These are phyloP conservation scores for Hypoxylon sp. DNA, from an alignment of 2,329 filamentous ascomycete species.

Conservation along the genomic window DNA sequence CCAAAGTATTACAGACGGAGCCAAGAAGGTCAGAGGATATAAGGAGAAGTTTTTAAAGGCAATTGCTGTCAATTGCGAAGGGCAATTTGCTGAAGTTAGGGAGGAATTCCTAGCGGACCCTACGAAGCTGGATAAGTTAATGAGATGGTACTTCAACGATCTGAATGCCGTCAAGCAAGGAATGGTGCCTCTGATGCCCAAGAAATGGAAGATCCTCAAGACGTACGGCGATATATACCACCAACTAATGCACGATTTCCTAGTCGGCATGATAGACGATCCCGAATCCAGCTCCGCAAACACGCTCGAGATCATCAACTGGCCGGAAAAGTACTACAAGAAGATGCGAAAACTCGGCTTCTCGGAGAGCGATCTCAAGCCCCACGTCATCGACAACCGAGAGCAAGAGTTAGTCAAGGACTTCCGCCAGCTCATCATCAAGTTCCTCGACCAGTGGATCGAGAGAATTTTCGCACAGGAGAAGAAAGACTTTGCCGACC, in stretches of 20 bases:
- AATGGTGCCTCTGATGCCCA: slow-evolving; percentile 92
- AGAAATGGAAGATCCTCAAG: slow-evolving; percentile 95
- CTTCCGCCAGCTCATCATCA: slow-evolving; percentile 95
- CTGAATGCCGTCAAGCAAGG: slow-evolving; percentile 94
- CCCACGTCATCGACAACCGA: slow-evolving; percentile 91
- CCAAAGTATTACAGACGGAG: slow-evolving; percentile 94
- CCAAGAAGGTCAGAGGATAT: slow-evolving; percentile 92
- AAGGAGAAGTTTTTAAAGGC: slow-evolving; percentile 94
- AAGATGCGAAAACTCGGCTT: slow-evolving; percentile 95
- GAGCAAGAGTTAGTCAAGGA: slow-evolving; percentile 92
- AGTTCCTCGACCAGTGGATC: slow-evolving; percentile 97
- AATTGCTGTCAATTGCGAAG: slow-evolving; percentile 79
- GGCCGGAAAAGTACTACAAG: slow-evolving; percentile 94
- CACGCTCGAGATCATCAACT: slow-evolving; percentile 92
- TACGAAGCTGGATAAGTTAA: slow-evolving; percentile 83
- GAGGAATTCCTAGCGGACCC: slow-evolving; percentile 88
- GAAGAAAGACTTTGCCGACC: slow-evolving; percentile 82
- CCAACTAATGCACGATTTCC: slow-evolving; percentile 93
- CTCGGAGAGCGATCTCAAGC: slow-evolving; percentile 79
- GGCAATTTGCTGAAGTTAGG: slow-evolving; percentile 79
- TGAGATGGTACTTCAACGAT: slow-evolving; percentile 99
- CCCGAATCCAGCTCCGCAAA: slow-evolving; percentile 87
- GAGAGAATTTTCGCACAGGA: slow-evolving; percentile 90
- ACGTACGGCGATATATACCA: slow-evolving; percentile 95
- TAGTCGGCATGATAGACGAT: slow-evolving; percentile 86